A percentile compares a stretch with the other conserved stretches of the same genome.
Conservation (phyloP, 2,329 filamentous ascomycete genomes). For the Colletotrichum gigasporum region DNA sequence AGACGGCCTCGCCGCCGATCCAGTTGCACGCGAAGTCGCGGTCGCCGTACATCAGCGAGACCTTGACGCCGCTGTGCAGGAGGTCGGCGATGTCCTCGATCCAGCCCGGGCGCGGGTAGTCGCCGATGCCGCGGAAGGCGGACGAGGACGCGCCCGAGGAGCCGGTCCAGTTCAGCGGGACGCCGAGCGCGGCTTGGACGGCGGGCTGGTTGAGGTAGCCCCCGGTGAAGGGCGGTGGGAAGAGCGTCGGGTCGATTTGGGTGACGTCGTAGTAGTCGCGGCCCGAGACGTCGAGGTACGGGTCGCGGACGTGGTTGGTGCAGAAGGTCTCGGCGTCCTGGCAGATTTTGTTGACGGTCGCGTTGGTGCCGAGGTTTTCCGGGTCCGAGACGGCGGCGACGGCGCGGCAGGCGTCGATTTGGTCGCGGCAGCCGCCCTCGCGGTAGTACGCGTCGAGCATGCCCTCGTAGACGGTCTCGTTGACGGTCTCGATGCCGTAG, state of each 20-base stretch:
- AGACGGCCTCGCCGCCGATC: constrained; percentile 57
- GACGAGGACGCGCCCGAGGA: constrained; percentile 23
- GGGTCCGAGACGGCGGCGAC: constrained; percentile 39
- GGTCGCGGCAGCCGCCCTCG: constrained; percentile 60
- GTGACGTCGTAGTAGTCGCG: constrained; percentile 35
- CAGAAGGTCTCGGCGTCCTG: constrained; percentile 26
- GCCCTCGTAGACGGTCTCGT: constrained; percentile 39
- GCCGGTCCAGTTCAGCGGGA: constrained; percentile 64
- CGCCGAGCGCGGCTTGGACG: constrained; percentile 69
- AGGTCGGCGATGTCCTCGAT: constrained; percentile 55
- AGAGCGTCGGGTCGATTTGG: constrained; percentile 31
- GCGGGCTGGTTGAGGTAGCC: constrained; percentile 33
- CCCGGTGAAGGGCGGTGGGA: constrained; percentile 26
- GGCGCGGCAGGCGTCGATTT: constrained; percentile 60
- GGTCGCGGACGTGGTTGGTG: constrained; percentile 29
- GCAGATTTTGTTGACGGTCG: constrained; percentile 37
- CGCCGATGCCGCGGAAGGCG: constrained; percentile 37
- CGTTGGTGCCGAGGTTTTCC: constrained; percentile 35
- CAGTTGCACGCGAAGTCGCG: constrained; percentile 68
- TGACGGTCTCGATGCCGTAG: constrained; percentile 42
- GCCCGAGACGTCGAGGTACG: constrained; percentile 7
- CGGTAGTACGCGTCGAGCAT: constrained; percentile 43
- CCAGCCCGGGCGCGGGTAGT: constrained; percentile 41
- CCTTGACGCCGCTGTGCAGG: constrained; percentile 62
- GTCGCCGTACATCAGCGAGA: constrained; percentile 66